Conservation (phyloP, 1,284 basidiomycete species). For the Ganoderma lucidum region DNA sequence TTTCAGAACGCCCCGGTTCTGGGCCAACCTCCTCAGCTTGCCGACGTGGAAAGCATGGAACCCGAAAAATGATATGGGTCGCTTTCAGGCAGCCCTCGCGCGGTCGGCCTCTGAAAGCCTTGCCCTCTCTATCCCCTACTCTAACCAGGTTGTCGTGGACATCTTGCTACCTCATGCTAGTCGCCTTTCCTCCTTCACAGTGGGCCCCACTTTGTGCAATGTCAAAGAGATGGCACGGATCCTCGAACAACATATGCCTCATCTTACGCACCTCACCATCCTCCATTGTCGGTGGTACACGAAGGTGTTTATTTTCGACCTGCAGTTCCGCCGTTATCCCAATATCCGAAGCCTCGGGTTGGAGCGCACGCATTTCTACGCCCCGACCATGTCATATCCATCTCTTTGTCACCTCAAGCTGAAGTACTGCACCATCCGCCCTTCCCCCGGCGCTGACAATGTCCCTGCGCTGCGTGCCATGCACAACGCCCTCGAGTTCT, state of each 20-base stretch:
- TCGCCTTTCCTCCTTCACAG: not conserved
- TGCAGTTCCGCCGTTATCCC: not conserved
- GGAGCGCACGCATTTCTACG: not conserved
- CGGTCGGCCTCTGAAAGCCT: not conserved
- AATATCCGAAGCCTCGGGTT: not conserved
- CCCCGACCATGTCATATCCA: not conserved
- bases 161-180: not conserved
- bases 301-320: not conserved
- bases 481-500: not conserved
- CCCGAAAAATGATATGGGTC: not conserved
- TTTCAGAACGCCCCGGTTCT: conserved; percentile 7
- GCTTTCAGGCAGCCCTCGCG: not conserved
- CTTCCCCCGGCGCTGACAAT: not conserved
- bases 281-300: not conserved
- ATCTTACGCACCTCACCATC: not conserved
- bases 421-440: not conserved
- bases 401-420: not conserved
- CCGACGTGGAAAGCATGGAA: not conserved
- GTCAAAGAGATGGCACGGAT: not conserved
- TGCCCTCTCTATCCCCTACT: not conserved
- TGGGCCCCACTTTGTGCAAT: not conserved
- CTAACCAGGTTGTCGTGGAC: too few relatives aligned
- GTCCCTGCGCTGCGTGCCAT: not conserved
- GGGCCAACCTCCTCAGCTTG: conserved; percentile 4
- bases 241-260: not conserved